Conservation (phyloP, 495 filamentous ascomycete species). For the Xylaria intraflava region DNA sequence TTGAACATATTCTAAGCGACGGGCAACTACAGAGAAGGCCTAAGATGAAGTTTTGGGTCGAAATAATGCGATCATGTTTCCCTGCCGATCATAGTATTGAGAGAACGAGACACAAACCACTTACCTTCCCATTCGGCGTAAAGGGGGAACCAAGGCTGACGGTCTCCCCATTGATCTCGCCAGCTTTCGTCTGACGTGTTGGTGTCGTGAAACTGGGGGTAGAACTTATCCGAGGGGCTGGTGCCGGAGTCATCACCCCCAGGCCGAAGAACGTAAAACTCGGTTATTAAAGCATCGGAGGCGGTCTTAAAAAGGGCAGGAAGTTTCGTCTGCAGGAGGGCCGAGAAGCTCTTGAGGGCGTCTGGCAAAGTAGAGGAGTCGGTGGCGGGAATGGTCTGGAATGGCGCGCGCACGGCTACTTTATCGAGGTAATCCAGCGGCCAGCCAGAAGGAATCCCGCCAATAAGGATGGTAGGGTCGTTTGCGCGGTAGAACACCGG, state of each 20-base stretch:
- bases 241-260: neutral
- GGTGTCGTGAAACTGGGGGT: constrained; percentile 14
- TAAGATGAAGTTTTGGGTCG: too few species aligned
- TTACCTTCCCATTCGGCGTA: constrained; percentile 53
- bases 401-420: constrained; percentile 27
- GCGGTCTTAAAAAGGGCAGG: constrained; percentile 10
- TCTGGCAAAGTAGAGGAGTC: constrained; percentile 10
- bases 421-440: constrained; percentile 37
- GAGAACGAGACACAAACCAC: too few species aligned
- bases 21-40: too few species aligned
- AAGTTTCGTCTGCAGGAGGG: constrained; percentile 12
- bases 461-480: constrained; percentile 45
- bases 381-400: constrained; percentile 16
- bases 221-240: neutral
- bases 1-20: too few species aligned
- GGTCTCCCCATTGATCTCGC: constrained; percentile 35
- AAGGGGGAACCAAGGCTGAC: constrained; percentile 44
- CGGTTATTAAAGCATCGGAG: constrained; percentile 14
- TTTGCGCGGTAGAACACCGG: constrained; percentile 24
- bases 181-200: constrained; percentile 1
- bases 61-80: too few species aligned
- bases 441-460: constrained; percentile 40
- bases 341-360: constrained; percentile 2
- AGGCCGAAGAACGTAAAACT: constrained; percentile 13
- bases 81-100: too few species aligned